Base-by-base conservation (phyloP, 352 stramenopile genomes). In the Detonula confervacea region DNA sequence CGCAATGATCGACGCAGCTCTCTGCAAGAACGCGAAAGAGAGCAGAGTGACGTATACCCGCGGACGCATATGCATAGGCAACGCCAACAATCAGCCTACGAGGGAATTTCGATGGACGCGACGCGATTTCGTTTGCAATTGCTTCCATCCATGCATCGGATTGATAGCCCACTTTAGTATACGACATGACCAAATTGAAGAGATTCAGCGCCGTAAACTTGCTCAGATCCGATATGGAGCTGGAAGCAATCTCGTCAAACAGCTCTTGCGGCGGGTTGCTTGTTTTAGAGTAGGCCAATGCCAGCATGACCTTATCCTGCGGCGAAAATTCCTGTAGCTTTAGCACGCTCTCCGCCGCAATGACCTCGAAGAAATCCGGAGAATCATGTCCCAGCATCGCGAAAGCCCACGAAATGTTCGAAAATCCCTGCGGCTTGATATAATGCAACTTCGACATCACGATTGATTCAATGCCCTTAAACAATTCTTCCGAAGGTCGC, bases 381-480 rank as follows among this genome's bases (percentile, higher is more conserved):
- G 46, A 56, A 29, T 65, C 39, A 46, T 77, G 68, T 0, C 57
- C 80, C 27, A 80, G 24, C 11, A 22, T 69, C 29, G 80, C 57
- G 51, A 83, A 84, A 27, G 75, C 59, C 80, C 80, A 87, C 20
- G 70, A 46, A 12, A 85, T 25, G 59, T 73, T 84, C 2, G 69
- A 64, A 57, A 87, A 52, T 25, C 70, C 74, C 55, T 84, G 75
- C 5, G 80, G 47, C 20, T 72, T 74, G 18, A 77, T 73, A 3
- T 4, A 20, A 30, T 57, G 39, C 18, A 83, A 76, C 3, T 78
- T 73, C 11, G 61, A 73, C 30, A 71, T 57, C 2, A 46, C 49
- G 5, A 68, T 22, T 30, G 49, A 16, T 44, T 79, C 60, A 59
- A 88, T 76, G 7, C 18, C 30, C 35, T 35, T n/a, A 56, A 84